phyloP scores from a whole-genome alignment of 345 rosid species.

The Sisymbrium irio region DNA sequence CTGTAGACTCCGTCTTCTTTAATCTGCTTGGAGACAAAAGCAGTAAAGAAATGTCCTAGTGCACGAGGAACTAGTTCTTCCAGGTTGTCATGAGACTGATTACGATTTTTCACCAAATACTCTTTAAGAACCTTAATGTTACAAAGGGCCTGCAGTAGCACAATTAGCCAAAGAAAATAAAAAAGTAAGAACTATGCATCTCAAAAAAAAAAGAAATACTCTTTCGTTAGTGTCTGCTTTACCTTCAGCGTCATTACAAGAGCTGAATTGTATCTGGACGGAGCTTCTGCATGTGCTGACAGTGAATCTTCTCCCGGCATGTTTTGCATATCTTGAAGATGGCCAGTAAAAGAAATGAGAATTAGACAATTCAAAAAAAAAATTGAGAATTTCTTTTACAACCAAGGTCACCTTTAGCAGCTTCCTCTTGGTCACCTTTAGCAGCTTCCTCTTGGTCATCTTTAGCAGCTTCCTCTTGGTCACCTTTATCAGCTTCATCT shows the following conservation, averaged over 20 bases:
- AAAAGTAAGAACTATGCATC: neutral
- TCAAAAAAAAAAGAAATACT: neutral
- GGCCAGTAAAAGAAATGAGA: neutral
- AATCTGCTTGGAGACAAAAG: neutral
- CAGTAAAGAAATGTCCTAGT: conserved; percentile 7
- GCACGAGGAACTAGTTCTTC: conserved; percentile 9
- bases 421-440: no score
- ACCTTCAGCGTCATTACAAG: conserved; percentile 26
- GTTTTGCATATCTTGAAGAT: conserved; percentile 10
- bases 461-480: no score
- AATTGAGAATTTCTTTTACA: neutral
- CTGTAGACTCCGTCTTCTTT: conserved; percentile 7
- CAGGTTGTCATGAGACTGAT: neutral
- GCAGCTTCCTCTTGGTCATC: neutral
- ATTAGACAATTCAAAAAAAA: neutral
- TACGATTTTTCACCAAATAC: neutral
- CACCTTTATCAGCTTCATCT: neutral
- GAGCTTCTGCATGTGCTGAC: neutral
- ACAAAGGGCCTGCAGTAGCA: conserved; percentile 24
- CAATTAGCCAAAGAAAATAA: neutral
- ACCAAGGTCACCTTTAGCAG: neutral
- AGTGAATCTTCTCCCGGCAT: conserved; percentile 11
- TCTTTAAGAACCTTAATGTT: conserved; percentile 7
- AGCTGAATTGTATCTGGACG: conserved; percentile 1
- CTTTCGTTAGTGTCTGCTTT: neutral